Base-by-base conservation (phyloP, 1,139 yeast species). In the Debaryomyces sp. region DNA sequence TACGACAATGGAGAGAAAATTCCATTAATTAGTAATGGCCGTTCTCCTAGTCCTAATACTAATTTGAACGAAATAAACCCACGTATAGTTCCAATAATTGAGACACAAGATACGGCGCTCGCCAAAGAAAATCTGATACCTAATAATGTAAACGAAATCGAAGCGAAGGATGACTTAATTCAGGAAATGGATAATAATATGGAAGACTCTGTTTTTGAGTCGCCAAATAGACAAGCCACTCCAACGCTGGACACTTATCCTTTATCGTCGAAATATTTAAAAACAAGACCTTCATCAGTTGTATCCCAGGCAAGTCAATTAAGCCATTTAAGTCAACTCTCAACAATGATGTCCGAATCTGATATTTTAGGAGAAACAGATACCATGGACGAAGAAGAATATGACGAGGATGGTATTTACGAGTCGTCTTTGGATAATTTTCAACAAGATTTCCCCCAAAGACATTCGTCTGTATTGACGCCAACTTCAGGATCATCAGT, bases 281-380 rank as follows among this genome's bases (percentile, higher is more conserved):
- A 33, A 46, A 70, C 77, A 4, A 68, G 94, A 46, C 91, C 92
- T 2, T 73, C 82, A 5, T 85, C 92, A 0, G 80, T 85, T 67
- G 68, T 85, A 2, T 85, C 92, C 0, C 89, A 84, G 56, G 71
- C 79, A 32, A 82, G 87, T 48, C 80, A 80, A 54, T 57, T 77
- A 22, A 79, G 84, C 50, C 81, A 77, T 45, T 59, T 78, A 36
- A 82, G 88, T 45, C 87, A 84, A 55, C 72, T 80, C 54, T 80
- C 84, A 1, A 78, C 80, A 24, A 73, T 73, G 75, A 55, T 74
- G 56, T 73, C 80, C 7, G 81, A 73, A 48, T 72, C 77, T 5
- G 81, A 75, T 50, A 56, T 67, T 59, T 49, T 70, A 60, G 67
- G 77, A 66, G 71, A 73, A 71, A 64, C 81, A 60, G 65, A 82